Evolutionary conservation across 169 alveolate species (phyloP).

Genomic region (Babesia bigemina): DNA sequence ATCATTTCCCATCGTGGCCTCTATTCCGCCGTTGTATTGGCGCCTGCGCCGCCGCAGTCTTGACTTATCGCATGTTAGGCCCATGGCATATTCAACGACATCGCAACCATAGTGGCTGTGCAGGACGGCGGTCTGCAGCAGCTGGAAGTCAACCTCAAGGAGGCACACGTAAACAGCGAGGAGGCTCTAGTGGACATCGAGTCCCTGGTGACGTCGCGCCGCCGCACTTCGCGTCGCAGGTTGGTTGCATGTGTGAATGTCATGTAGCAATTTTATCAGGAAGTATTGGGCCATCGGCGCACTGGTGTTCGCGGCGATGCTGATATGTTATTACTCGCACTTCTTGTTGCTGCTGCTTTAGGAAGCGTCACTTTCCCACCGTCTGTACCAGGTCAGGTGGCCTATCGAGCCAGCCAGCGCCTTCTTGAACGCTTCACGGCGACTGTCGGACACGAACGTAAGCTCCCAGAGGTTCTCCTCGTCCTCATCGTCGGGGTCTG

Average conservation of each 20-base stretch:
- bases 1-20: no score
- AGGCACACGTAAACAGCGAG: conserved; percentile 35
- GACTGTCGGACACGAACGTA: conserved; percentile 31
- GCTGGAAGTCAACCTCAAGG: conserved; percentile 47
- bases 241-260: background rate
- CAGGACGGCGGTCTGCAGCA: conserved; percentile 64
- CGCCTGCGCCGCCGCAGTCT: background rate
- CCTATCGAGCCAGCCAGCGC: conserved; percentile 44
- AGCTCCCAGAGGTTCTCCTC: conserved; percentile 10
- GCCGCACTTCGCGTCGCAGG: conserved; percentile 21
- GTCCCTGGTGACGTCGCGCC: conserved; percentile 1
- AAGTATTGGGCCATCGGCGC: conserved; percentile 32
- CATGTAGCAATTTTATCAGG: conserved; percentile 8
- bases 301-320: conserved; percentile 13
- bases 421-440: conserved; percentile 52
- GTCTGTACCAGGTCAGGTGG: conserved; percentile 52
- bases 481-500: conserved; percentile 13
- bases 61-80: conserved; percentile 35
- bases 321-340: conserved; percentile 22
- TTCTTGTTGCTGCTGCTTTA: conserved; percentile 1
- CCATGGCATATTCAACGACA: conserved; percentile 52
- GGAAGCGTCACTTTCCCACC: conserved; percentile 4
- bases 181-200: conserved; percentile 35
- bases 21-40: background rate
- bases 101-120: conserved; percentile 62